Conservation (phyloP, 768 basidiomycete species). For the Phanerochaete carnosa region DNA sequence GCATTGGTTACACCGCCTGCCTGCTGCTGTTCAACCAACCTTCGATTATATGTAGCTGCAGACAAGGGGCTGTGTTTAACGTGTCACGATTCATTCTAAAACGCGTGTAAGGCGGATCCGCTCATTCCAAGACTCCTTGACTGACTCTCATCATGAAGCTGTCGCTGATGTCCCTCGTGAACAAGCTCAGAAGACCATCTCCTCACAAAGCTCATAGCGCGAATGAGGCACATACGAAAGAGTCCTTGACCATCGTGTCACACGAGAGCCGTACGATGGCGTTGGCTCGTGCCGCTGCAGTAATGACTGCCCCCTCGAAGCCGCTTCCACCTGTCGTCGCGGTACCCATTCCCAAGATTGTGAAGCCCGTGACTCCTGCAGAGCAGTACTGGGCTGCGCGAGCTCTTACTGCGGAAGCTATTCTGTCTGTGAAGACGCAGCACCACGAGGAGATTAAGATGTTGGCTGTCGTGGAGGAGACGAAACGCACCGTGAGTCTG, state of each 20-base stretch:
- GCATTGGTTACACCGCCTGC: too few relatives aligned
- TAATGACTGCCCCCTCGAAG: neutral
- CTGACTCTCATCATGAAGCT: neutral
- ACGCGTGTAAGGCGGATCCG: too few relatives aligned
- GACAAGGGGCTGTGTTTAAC: too few relatives aligned
- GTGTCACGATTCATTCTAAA: too few relatives aligned
- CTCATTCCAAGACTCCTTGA: too few relatives aligned
- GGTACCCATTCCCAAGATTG: neutral
- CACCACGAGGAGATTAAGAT: slow-evolving; percentile 49
- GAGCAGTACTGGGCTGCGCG: slow-evolving; percentile 71
- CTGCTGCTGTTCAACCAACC: too few relatives aligned
- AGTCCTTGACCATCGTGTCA: neutral
- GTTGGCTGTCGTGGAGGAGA: slow-evolving; percentile 38
- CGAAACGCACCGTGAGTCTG: slow-evolving; percentile 45
- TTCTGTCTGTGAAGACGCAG: slow-evolving; percentile 44
- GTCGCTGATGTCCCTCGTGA: neutral
- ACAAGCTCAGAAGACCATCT: slow-evolving; percentile 9
- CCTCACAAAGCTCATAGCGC: neutral
- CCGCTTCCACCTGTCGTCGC: neutral
- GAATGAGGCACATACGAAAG: neutral
- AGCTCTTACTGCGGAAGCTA: slow-evolving; percentile 61
- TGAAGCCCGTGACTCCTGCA: slow-evolving; percentile 5
- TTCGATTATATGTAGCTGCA: too few relatives aligned
- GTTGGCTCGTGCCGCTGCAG: slow-evolving; percentile 10
- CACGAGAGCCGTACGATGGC: slow-evolving; percentile 18